Evolutionary conservation across 176 grass and related monocot genomes (phyloP), one percentile per base, ranked within the genome.

Genomic region (Carex littledalei): DNA sequence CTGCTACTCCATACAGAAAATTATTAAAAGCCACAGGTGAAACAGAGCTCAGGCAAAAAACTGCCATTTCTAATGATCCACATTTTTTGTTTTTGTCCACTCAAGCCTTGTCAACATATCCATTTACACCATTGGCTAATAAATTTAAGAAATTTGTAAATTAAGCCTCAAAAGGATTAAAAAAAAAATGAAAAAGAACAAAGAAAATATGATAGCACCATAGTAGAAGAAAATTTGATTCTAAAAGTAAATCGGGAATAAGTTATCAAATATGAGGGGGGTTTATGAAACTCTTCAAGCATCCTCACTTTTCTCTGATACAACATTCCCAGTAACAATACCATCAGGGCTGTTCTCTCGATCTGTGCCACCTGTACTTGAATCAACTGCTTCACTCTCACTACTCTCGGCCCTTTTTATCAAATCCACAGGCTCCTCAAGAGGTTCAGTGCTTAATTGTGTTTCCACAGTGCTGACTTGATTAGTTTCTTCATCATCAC

Each of bases 361-460:
- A 39, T 37, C 69, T 15, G 67, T 45, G 61, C 26, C 71, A 1
- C 71, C 54, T 43, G 26, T 83, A 88, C 87, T 86, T 81, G 85
- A 91, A 85, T 85, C 8, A 57, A 77, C 35, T 60, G 68, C 84
- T 79, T 86, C 65, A 35, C 64, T 85, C 59, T 21, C 60, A 81
- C 34, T 86, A 1, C 84, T 82, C 18, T 91, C 64, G 8, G 17
- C 22, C 18, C 29, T 14, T 47, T 84, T 81, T 86, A 58, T 72
- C 82, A 81, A 62, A 85, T 75, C 64, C 86, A 16, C 13, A 2
- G 21, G 63, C 71, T 89, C 85, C 59, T 89, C 86, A 12, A 70
- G 62, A 39, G 29, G 58, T 63, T 69, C 41, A 85, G 77, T 62
- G 84, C 87, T 84, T 14, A 87, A 84, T 54, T 83, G 8, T 1